Percentiles rank a stretch among this genome's conserved stretches.
These are phyloP conservation scores for Cercophora sp. DNA, from an alignment of 495 filamentous ascomycete genomes.

Conservation along the genomic window DNA sequence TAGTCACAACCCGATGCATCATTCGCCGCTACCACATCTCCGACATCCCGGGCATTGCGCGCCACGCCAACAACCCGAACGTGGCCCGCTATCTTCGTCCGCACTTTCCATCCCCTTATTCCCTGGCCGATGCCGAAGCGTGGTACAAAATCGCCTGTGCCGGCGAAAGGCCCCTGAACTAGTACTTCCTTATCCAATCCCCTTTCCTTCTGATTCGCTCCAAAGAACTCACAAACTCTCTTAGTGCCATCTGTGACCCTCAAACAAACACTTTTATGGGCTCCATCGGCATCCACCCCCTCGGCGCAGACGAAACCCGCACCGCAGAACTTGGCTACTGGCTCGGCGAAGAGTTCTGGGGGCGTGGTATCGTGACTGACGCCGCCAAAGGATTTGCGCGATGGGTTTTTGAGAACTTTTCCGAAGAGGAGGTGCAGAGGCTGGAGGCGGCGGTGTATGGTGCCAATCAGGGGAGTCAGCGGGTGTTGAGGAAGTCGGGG, in stretches of 20 bases:
- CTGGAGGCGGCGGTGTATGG: constrained; percentile 32
- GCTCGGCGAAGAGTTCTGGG: constrained; percentile 32
- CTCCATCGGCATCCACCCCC: constrained; percentile 28
- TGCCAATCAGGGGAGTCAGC: constrained; percentile 30
- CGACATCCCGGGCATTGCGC: constrained; percentile 27
- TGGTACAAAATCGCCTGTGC: too few relatives aligned
- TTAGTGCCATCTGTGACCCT: too few relatives aligned
- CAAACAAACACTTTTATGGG: constrained; percentile 27
- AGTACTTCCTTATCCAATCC: too few relatives aligned
- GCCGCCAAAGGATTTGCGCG: constrained; percentile 17
- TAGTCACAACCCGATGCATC: too few relatives aligned
- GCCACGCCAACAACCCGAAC: constrained; percentile 28
- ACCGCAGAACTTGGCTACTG: constrained; percentile 41
- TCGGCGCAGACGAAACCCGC: constrained; percentile 26
- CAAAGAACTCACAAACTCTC: too few relatives aligned
- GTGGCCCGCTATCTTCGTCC: constrained; percentile 32
- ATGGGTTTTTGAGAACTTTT: constrained; percentile 35
- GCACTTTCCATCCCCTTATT: constrained; percentile 36
- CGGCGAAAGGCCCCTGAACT: too few relatives aligned
- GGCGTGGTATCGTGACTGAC: constrained; percentile 34
- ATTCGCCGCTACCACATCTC: constrained; percentile 29
- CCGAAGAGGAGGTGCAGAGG: constrained; percentile 22
- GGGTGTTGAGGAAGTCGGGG: constrained; percentile 33
- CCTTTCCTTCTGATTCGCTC: too few relatives aligned
- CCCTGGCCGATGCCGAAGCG: constrained; percentile 23